Evolutionary conservation across 2,329 filamentous ascomycete genomes (phyloP).

Genomic region (Endothia cerciana): DNA sequence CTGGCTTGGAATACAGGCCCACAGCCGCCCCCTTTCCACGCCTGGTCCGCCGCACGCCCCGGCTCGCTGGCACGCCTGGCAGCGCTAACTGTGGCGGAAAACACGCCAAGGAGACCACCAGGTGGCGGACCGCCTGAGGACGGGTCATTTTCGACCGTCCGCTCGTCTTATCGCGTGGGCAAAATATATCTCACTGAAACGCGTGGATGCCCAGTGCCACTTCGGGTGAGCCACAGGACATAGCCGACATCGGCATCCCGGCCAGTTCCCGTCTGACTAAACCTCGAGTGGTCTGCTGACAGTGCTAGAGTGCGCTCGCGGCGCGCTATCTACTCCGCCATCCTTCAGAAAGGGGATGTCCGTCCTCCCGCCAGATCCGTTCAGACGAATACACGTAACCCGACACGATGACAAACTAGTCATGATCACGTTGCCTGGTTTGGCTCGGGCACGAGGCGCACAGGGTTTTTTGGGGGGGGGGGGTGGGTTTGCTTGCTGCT

Average conservation of each 20-base stretch:
- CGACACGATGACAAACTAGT: neutral
- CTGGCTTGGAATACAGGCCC: neutral
- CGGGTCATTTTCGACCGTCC: neutral
- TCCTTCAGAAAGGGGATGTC: neutral
- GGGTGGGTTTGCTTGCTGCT: neutral
- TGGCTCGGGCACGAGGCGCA: neutral
- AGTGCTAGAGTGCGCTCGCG: neutral
- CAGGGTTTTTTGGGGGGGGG: neutral
- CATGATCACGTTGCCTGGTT: neutral
- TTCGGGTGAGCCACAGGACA: neutral
- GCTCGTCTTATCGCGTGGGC: neutral
- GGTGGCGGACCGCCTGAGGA: neutral
- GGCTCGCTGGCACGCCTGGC: neutral
- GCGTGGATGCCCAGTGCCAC: neutral
- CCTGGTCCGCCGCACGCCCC: slow-evolving; percentile 2
- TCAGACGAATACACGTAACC: neutral
- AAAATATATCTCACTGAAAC: neutral
- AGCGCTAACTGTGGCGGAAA: neutral
- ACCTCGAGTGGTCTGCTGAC: slow-evolving; percentile 1
- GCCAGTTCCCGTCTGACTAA: slow-evolving; percentile 2
- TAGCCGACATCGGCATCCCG: slow-evolving; percentile 1
- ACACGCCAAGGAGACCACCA: neutral
- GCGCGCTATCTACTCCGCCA: neutral
- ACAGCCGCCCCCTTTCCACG: neutral
- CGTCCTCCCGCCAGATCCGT: neutral